A percentile compares a stretch with the other conserved stretches of the same genome.
Conservation (phyloP, 768 basidiomycete genomes). For the Termitomyces sp. region DNA sequence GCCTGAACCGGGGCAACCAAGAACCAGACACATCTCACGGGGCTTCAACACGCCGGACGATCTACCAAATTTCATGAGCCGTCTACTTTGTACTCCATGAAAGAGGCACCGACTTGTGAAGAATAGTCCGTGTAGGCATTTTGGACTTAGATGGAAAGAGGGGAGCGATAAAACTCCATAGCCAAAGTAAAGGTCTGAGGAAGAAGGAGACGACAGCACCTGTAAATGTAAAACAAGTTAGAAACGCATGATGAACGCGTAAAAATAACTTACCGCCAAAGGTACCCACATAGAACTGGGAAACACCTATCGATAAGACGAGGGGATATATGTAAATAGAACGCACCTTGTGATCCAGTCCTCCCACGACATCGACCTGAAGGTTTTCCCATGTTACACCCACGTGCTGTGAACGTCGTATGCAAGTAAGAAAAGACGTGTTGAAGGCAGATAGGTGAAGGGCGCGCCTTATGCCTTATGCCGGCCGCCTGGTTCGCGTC, state of each 20-base stretch:
- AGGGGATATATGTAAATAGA: background rate
- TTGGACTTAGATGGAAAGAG: slow-evolving; percentile 35
- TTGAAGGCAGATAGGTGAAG: background rate
- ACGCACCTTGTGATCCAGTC: slow-evolving; percentile 51
- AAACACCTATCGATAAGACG: background rate
- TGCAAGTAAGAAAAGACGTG: background rate
- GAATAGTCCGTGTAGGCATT: slow-evolving; percentile 45
- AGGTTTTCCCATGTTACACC: slow-evolving; percentile 74
- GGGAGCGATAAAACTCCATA: slow-evolving; percentile 38
- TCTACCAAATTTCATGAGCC: slow-evolving; percentile 25
- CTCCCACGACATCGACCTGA: slow-evolving; percentile 57
- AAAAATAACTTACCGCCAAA: slow-evolving; percentile 47
- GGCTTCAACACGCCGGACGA: slow-evolving; percentile 69
- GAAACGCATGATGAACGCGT: background rate
- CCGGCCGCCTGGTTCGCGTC: slow-evolving; percentile 63
- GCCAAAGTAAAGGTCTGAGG: slow-evolving; percentile 43
- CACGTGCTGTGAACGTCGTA: slow-evolving; percentile 42
- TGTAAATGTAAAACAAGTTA: slow-evolving; percentile 24
- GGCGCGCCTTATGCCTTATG: slow-evolving; percentile 56
- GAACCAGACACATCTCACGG: slow-evolving; percentile 84
- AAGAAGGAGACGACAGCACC: slow-evolving; percentile 54
- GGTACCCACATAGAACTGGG: slow-evolving; percentile 53
- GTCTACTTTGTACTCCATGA: background rate
- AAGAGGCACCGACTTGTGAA: slow-evolving; percentile 45
- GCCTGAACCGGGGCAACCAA: slow-evolving; percentile 81